phyloP scores from a whole-genome alignment of 306 rosid species.

The Amphicarpaea edgeworthii region DNA sequence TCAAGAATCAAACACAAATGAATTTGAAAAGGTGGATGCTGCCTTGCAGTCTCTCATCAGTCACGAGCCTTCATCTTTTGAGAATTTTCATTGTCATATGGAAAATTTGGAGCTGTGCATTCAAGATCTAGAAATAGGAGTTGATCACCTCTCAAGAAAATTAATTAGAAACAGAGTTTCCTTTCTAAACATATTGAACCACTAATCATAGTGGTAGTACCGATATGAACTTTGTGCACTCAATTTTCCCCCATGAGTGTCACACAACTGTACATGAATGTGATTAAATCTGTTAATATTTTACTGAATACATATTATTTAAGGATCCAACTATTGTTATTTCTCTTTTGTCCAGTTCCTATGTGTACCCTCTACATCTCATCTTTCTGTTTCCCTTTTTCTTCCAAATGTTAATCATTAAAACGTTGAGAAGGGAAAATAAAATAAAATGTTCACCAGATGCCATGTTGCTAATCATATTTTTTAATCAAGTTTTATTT shows the following conservation, averaged over 20 bases:
- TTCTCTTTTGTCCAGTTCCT: not conserved
- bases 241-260: conserved; percentile 39
- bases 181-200: conserved; percentile 51
- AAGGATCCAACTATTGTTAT: conserved; percentile 21
- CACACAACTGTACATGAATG: conserved; percentile 33
- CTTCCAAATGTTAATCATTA: not conserved
- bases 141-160: conserved; percentile 49
- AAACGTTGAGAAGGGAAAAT: not conserved
- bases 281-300: not conserved
- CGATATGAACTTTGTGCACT: not conserved
- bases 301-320: conserved; percentile 15
- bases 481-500: conserved; percentile 1
- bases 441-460: not conserved
- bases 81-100: conserved; percentile 32
- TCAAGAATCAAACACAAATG: conserved; percentile 29
- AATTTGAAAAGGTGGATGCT: conserved; percentile 47
- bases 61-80: conserved; percentile 35
- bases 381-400: not conserved
- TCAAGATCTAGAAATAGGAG: conserved; percentile 46
- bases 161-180: conserved; percentile 48
- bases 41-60: conserved; percentile 21
- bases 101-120: conserved; percentile 47
- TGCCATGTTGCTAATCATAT: not conserved
- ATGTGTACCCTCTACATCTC: conserved; percentile 3
- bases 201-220: conserved; percentile 35